Base-by-base conservation (phyloP, 2,329 filamentous ascomycete genomes). In the Pseudogymnoascus pannorum region DNA sequence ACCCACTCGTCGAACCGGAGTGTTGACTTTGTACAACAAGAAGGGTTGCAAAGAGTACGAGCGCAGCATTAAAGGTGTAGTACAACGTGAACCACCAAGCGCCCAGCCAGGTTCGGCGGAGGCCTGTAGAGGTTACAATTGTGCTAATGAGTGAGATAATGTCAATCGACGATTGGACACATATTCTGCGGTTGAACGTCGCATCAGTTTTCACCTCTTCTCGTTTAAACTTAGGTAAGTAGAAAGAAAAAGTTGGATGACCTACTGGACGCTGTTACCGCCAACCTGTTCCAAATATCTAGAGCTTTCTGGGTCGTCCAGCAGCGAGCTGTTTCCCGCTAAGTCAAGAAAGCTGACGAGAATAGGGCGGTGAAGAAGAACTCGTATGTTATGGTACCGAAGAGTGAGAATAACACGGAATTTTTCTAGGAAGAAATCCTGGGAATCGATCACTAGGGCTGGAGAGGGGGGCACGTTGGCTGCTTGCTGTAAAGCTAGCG, bases 391-490 rank as follows among this genome's bases (percentile, higher is more conserved):
- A 16, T 72, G 70, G 62, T 75, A 76, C n/a, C 77, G 72, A 14
- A 78, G 61, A 0, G 73, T 74, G 0, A 79, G 68, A 3, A 82
- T 75, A 6, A 80, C 69, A 2, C 73, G 71, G 38, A 79, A 75
- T 67, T 72, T 64, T 66, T 74, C 62, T 3, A 38, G 35, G 35
- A 38, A 38, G 35, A 38, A 38, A 38, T 38, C 35, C 35, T 38
- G 35, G 6, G 35, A 38, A 62, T 66, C 24, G 65, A 61, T 4
- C 63, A 54, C 42, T 64, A 66, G 9, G 62, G 24, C 29, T 58
- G 24, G 29, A 65, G 48, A 59, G 65, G 58, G 54, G 18, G 35
- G n/a, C 63, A 75, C 59, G 54, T 71, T 66, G 18, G 63, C 48
- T 6, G 68, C 59, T 3, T 65, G 63, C 14, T 68, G 65, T 2